Conservation (phyloP, 83 land plant species). For the Diphasiastrum complanatum region DNA sequence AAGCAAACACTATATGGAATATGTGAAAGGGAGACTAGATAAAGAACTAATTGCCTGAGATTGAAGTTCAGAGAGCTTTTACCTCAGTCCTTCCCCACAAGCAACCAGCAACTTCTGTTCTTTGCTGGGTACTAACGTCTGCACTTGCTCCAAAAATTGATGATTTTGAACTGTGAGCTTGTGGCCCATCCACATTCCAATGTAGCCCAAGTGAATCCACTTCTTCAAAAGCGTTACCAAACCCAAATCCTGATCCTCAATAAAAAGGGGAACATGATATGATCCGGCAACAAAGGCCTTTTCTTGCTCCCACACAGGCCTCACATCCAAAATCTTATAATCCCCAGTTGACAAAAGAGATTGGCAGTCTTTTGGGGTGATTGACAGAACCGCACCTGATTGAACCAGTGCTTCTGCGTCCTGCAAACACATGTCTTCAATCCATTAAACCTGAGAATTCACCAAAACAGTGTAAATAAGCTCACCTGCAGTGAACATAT, state of each 20-base stretch:
- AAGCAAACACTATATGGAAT: neutral
- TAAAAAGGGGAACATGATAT: conserved; percentile 67
- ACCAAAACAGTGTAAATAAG: too few species aligned
- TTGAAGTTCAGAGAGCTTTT: neutral
- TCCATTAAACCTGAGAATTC: too few species aligned
- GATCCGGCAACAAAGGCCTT: conserved; percentile 62
- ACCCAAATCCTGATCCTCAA: conserved; percentile 48
- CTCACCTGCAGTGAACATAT: too few species aligned
- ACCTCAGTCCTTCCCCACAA: conserved; percentile 87
- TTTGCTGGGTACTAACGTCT: conserved; percentile 36
- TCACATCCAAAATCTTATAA: conserved; percentile 50
- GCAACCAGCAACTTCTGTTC: conserved; percentile 54
- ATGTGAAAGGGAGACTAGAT: neutral
- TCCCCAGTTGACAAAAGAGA: conserved; percentile 32
- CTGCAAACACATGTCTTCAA: too few species aligned
- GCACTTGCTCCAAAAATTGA: conserved; percentile 46
- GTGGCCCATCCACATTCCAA: conserved; percentile 85
- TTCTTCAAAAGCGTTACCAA: conserved; percentile 58
- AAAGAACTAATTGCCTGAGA: neutral
- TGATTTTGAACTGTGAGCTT: conserved; percentile 48
- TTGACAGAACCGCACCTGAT: conserved; percentile 24
- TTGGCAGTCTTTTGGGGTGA: conserved; percentile 42
- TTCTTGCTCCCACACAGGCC: conserved; percentile 74
- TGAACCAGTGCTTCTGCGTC: conserved; percentile 32
- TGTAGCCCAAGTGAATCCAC: conserved; percentile 80